Evolutionary conservation across 1,284 basidiomycete genomes (phyloP), one percentile per base, ranked within the genome.

Genomic region (Pseudozyma tsukubaensis): DNA sequence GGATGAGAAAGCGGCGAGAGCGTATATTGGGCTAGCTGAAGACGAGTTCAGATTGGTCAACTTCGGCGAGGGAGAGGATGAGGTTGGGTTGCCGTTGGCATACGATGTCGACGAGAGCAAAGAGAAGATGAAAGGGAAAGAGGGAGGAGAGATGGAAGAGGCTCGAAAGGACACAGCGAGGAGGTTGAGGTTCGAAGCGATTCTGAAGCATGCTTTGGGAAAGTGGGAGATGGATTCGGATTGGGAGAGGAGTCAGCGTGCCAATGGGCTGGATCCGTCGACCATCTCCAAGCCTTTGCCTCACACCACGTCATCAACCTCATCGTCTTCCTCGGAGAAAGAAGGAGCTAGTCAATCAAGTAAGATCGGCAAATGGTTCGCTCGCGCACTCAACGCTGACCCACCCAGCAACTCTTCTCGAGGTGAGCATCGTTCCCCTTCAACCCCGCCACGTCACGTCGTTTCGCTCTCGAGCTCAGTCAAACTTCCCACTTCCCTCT

Each of bases 191-290:
- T 78, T 72, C 39, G 69, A 77, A 13, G 55, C 69, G 0, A 74
- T 78, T 21, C 47, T 78, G 4, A 54, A 57, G 16, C 74, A 76
- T 29, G 76, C 76, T 10, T 19, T 78, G 29, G 69, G 53, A 1
- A 69, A 53, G 32, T 78, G 76, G 76, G 70, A 74, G 57, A 78
- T 77, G 76, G 76, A 77, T 44, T 54, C 49, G n/a, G 77, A 72
- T 47, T 76, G 75, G 75, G 76, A 78, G 50, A 49, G 76, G 7
- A 14, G 39, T 6, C 72, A 76, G 45, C 60, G 65, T 2, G 50
- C 71, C 4, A 60, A 65, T 11, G 65, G 71, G 1, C 3, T 64
- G n/a, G 71, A 73, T 39, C 71, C 71, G 3, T 57, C 60, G 24
- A 50, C 40, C 19, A 37, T 64, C 3, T 64, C 60, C 0, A 32